A percentile compares a stretch with the other conserved stretches of the same genome.
These are phyloP conservation scores for Wickerhamomyces chaumierensis DNA, from an alignment of 805 yeast genomes.

Conservation along the genomic window DNA sequence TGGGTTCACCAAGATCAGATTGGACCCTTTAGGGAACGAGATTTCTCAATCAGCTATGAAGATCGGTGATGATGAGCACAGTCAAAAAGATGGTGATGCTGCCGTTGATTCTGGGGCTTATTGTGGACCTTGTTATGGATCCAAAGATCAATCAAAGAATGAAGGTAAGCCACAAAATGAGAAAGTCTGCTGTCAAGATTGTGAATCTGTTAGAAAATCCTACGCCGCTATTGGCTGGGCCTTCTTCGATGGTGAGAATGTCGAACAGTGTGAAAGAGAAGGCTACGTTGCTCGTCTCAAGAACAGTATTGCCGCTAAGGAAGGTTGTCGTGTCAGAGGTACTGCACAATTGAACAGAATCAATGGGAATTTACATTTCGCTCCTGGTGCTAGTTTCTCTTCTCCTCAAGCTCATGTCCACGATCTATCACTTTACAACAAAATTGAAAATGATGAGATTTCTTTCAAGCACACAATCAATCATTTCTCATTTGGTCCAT, in stretches of 20 bases:
- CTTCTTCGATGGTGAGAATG: slow-evolving; percentile 76
- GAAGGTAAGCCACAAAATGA: slow-evolving; percentile 26
- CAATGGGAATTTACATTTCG: slow-evolving; percentile 87
- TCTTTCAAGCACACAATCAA: slow-evolving; percentile 70
- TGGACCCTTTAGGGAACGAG: slow-evolving; percentile 41
- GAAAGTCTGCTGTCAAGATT: slow-evolving; percentile 69
- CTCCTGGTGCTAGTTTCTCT: slow-evolving; percentile 79
- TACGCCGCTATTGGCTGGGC: slow-evolving; percentile 77
- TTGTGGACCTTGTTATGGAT: slow-evolving; percentile 92
- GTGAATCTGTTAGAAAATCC: slow-evolving; percentile 72
- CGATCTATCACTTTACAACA: slow-evolving; percentile 65
- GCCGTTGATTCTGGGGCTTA: slow-evolving; percentile 30
- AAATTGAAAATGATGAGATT: slow-evolving; percentile 34
- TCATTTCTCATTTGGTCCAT: slow-evolving; percentile 77
- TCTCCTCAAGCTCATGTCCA: slow-evolving; percentile 60
- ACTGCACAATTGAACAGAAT: slow-evolving; percentile 71
- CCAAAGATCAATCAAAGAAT: slow-evolving; percentile 46
- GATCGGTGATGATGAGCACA: slow-evolving; percentile 26
- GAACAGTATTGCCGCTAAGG: slow-evolving; percentile 38
- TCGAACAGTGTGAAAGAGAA: slow-evolving; percentile 85
- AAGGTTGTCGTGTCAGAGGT: slow-evolving; percentile 87
- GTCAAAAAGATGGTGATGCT: slow-evolving; percentile 13
- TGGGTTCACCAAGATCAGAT: slow-evolving; percentile 62
- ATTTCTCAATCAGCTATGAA: slow-evolving; percentile 29
- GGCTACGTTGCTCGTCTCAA: slow-evolving; percentile 64